Conservation (phyloP, 176 grass and related monocot genomes). For the Ampelocalamus luodianensis region DNA sequence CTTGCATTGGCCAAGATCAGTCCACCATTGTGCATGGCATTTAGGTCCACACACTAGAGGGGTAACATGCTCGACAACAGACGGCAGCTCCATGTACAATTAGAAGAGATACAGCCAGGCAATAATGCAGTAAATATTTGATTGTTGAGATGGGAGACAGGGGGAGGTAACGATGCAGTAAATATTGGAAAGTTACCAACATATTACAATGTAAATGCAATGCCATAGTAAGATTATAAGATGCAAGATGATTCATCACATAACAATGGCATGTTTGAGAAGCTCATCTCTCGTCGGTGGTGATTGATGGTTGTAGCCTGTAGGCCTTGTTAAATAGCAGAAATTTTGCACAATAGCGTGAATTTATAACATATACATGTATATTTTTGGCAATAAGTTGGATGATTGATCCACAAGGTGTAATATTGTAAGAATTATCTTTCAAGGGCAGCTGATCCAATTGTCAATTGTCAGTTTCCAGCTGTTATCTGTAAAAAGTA, state of each 20-base stretch:
- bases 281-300: background rate
- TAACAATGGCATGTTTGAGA: background rate
- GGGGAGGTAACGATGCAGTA: background rate
- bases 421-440: background rate
- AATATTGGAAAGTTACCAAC: background rate
- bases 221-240: background rate
- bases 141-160: background rate
- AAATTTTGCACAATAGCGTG: background rate
- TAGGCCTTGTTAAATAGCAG: background rate
- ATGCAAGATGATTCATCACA: background rate
- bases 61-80: background rate
- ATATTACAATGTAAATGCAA: background rate
- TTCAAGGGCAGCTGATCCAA: constrained; percentile 13
- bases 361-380: background rate
- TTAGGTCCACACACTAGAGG: constrained; percentile 64
- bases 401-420: background rate
- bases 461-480: constrained; percentile 18
- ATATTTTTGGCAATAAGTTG: background rate
- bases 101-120: background rate
- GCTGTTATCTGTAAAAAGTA: constrained; percentile 18
- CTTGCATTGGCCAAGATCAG: constrained; percentile 82
- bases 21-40: constrained; percentile 95
- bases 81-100: background rate
- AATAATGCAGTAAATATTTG: constrained; percentile 15
- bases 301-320: background rate